Percentiles rank a stretch among this genome's conserved stretches.
phyloP scores from a whole-genome alignment of 2,329 filamentous ascomycete genomes.

The Zymoseptoria tritici region DNA sequence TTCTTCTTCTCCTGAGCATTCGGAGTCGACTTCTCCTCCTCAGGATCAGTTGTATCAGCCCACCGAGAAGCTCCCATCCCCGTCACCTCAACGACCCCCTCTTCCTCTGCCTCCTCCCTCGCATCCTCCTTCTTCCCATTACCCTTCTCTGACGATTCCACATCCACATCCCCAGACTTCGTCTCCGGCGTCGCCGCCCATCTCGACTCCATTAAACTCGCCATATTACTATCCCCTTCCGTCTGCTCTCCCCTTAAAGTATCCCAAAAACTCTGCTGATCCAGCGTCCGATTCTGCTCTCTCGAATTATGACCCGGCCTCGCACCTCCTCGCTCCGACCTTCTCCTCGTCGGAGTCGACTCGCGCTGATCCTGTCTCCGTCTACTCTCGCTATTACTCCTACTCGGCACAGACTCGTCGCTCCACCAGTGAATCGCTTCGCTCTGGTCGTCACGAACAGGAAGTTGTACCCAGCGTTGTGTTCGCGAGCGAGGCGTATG shows the following conservation, averaged over 20 bases:
- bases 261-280: constrained; percentile 45
- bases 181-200: constrained; percentile 24
- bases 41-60: constrained; percentile 20
- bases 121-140: constrained; percentile 1
- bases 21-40: constrained; percentile 5
- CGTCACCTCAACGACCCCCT: constrained; percentile 8
- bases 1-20: not conserved
- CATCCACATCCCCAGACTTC: constrained; percentile 3
- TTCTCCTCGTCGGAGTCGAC: constrained; percentile 9
- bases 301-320: constrained; percentile 34
- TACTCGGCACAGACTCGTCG: constrained; percentile 62
- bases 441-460: constrained; percentile 17
- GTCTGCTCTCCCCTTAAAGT: constrained; percentile 34
- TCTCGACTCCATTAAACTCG: constrained; percentile 25
- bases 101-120: constrained; percentile 2
- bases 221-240: constrained; percentile 24
- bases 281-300: constrained; percentile 41
- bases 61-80: constrained; percentile 23
- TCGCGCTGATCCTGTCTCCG: constrained; percentile 7
- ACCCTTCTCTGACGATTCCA: not conserved
- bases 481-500: constrained; percentile 26
- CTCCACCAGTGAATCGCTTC: constrained; percentile 67
- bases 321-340: not conserved
- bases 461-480: constrained; percentile 28
- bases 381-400: constrained; percentile 37